Conservation (phyloP, 306 rosid species). For the Hippophae rhamnoides region DNA sequence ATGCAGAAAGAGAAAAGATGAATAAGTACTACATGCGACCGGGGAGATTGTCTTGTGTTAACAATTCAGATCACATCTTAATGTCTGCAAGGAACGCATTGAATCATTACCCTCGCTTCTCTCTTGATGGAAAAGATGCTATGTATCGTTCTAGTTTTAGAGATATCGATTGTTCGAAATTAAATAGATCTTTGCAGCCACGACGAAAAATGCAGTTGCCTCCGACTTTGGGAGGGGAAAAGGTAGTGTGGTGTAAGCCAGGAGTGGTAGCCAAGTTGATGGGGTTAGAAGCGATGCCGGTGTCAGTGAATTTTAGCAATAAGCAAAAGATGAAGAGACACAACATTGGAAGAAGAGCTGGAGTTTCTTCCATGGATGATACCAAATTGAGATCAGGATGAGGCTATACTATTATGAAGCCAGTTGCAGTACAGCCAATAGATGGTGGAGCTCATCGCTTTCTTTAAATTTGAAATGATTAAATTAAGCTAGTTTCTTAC, state of each 20-base stretch:
- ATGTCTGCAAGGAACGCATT: conserved; percentile 81
- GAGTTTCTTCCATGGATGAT: too few species aligned
- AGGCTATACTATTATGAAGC: too few species aligned
- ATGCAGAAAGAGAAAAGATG: conserved; percentile 41
- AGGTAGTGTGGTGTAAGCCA: conserved; percentile 80
- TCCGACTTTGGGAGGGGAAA: conserved; percentile 53
- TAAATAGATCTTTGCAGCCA: neutral
- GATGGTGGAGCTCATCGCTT: too few species aligned
- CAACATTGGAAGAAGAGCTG: neutral
- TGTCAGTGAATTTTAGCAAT: conserved; percentile 4
- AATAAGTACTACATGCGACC: neutral
- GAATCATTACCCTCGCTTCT: conserved; percentile 88
- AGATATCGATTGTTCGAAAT: conserved; percentile 2
- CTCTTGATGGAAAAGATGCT: conserved; percentile 87
- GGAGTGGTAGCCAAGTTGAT: conserved; percentile 84
- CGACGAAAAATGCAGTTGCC: neutral
- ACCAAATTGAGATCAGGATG: too few species aligned
- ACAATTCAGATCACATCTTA: conserved; percentile 52
- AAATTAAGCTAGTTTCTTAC: too few species aligned
- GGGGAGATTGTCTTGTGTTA: conserved; percentile 69
- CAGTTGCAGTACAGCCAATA: too few species aligned
- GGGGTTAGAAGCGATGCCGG: conserved; percentile 88
- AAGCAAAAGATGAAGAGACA: neutral
- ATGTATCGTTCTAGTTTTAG: conserved; percentile 78
- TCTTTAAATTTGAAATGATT: too few species aligned